Base-by-base conservation (phyloP, 257 asterid genomes). In the Perilla frutescens region DNA sequence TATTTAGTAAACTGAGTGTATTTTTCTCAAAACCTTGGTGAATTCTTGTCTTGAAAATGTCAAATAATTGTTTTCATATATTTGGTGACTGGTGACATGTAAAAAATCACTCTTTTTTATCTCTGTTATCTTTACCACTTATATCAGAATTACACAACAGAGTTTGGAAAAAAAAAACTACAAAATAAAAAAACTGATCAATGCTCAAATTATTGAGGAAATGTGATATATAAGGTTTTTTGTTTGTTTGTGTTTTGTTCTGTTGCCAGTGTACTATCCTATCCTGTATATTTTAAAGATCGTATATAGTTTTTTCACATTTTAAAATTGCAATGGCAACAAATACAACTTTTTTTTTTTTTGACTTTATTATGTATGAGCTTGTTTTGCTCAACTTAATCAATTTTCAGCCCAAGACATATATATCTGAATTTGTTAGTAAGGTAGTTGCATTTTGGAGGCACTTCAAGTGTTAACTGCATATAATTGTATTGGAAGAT, bases 401-500 rank as follows among this genome's bases (percentile, higher is more conserved):
- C 34, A 61, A 12, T 13, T 7, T 7, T 31, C 48, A 6, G 9
- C 11, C 48, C 4, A 0, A 31, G 8, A 49, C 57, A 5, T 34
- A 6, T 32, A 12, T 59, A 34, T 32, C 43, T 12, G 45, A 37
- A 59, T 59, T 20, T 13, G 26, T 54, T 0, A 54, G 3, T 39
- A 31, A 39, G 63, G 57, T 39, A 15, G 11, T 15, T 70, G 39
- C 45, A 26, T 51, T 41, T 67, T 29, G 11, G 74, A n/a, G 37
- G 62, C 60, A 15, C 39, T 44, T 63, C 50, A 37, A 31, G 31
- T 66, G 71, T 56, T 66, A 34, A 51, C 69, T 34, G 62, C 7
- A 7, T 68, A 47, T 55, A 31, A 50, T 20, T 66, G 48, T 70
- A 32, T 62, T 70, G 55, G 61, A 49, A 57, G 51, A 60, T 62